Base-by-base conservation (phyloP, 495 filamentous ascomycete species). In the Pseudevernia furfuracea region DNA sequence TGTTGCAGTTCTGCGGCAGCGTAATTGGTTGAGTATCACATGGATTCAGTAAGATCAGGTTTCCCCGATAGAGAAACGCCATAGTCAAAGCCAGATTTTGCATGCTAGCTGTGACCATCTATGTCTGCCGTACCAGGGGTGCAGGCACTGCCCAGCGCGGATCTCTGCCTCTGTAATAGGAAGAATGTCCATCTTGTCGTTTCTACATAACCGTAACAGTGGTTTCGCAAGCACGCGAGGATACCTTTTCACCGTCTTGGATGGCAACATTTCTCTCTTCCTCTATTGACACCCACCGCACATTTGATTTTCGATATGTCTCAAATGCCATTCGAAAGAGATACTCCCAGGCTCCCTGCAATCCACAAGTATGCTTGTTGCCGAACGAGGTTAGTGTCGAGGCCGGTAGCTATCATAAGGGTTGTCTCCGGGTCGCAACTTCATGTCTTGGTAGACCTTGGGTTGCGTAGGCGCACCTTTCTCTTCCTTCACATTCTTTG, bases 401-500 rank as follows among this genome's bases (percentile, higher is more conserved):
- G 52, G 30, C 36, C 52, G 52, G 30, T 55, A 55, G 30, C 30
- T 55, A 34, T 55, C 52, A 55, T 34, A 55, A 34, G 52, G 52
- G 7, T 21, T 55, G 30, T 55, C 52, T 55, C 52, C 52, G 21
- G 52, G 52, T 55, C 52, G 52, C 52, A 55, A 17, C 17, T 55
- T 55, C 52, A 55, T 55, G n/a, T 55, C 52, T 6, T 55, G 52
- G 17, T 55, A 55, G 28, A 55, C 30, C 10, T 55, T 55, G 21
- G 52, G 52, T 55, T 55, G 52, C 5, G 52, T 55, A 55, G 52
- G 52, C 52, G 52, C 52, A 34, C 52, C 52, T 30, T 34, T 55
- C 30, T 55, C 52, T 8, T 55, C 52, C 30, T 55, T 55, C 7
- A 55, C 52, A 34, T 0, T 34, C 30, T 55, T 55, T 8, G 52